phyloP scores from a whole-genome alignment of 257 asterid genomes.

The Thymus quinquecostatus region DNA sequence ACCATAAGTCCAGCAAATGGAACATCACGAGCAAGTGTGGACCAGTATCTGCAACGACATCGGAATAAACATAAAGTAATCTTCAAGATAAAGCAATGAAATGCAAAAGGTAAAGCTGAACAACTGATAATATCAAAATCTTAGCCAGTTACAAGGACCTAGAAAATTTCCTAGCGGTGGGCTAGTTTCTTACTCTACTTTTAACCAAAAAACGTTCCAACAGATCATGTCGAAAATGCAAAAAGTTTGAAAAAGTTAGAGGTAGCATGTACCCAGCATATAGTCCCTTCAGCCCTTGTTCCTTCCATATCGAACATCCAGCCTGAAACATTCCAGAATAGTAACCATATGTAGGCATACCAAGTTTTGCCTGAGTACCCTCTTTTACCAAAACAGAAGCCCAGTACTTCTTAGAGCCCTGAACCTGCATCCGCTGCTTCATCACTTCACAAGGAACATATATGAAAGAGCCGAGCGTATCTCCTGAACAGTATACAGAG shows the following conservation, averaged over 20 bases:
- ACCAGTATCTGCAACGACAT: conserved; percentile 66
- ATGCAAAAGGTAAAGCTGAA: too few species aligned
- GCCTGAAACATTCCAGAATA: conserved; percentile 86
- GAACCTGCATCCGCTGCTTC: conserved; percentile 90
- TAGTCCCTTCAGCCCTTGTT: conserved; percentile 75
- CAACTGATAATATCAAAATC: too few species aligned
- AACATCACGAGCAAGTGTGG: conserved; percentile 84
- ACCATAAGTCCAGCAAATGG: conserved; percentile 95
- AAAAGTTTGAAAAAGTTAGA: conserved; percentile 1
- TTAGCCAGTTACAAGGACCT: too few species aligned
- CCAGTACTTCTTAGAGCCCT: conserved; percentile 81
- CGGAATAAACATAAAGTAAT: conserved; percentile 24
- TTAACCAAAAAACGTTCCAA: background rate
- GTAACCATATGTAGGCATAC: conserved; percentile 59
- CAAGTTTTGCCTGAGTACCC: conserved; percentile 46
- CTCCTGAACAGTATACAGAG: conserved; percentile 53
- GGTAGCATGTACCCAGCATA: conserved; percentile 65
- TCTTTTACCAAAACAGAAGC: conserved; percentile 56
- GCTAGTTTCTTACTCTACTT: conserved; percentile 3
- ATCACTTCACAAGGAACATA: conserved; percentile 90
- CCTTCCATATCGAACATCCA: conserved; percentile 84
- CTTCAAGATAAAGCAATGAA: background rate
- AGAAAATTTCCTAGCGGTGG: background rate
- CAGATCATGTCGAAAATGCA: background rate
- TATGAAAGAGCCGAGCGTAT: conserved; percentile 75